These are phyloP conservation scores for Russula lepida DNA, from an alignment of 768 basidiomycete genomes.

Conservation along the genomic window DNA sequence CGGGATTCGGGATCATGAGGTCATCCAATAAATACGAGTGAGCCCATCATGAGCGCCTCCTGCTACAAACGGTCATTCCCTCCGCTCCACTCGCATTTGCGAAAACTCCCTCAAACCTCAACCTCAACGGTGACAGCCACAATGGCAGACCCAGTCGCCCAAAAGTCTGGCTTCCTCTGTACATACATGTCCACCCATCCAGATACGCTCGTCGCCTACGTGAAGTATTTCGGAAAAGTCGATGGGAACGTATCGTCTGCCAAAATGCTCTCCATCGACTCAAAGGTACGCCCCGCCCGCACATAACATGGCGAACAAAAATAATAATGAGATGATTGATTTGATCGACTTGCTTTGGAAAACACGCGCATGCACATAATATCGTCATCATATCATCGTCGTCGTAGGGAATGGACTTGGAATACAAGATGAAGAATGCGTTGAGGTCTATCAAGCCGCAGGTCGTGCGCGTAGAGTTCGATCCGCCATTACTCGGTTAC, in stretches of 20 bases:
- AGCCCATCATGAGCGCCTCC: no score
- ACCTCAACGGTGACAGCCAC: slow-evolving; percentile 48
- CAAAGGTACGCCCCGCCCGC: slow-evolving; percentile 39
- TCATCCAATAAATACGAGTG: no score
- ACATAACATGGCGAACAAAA: background rate
- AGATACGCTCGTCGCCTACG: slow-evolving; percentile 78
- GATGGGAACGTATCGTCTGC: slow-evolving; percentile 48
- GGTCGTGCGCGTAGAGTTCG: slow-evolving; percentile 48
- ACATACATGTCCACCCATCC: slow-evolving; percentile 84
- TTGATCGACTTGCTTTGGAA: no score
- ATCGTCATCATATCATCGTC: no score
- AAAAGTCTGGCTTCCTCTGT: slow-evolving; percentile 65
- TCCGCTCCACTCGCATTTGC: background rate
- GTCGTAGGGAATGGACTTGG: slow-evolving; percentile 62
- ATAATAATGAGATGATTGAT: no score
- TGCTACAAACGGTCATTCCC: no score
- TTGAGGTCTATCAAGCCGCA: slow-evolving; percentile 37
- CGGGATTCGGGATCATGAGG: no score
- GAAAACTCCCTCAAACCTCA: background rate
- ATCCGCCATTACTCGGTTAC: slow-evolving; percentile 66
- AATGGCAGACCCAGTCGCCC: slow-evolving; percentile 69
- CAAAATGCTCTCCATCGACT: slow-evolving; percentile 61
- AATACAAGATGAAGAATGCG: slow-evolving; percentile 45
- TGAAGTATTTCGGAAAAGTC: slow-evolving; percentile 66
- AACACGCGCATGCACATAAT: no score